Evolutionary conservation across 805 yeast species (phyloP), one percentile per base, ranked within the genome.

Genomic region (Saturnispora diversa): DNA sequence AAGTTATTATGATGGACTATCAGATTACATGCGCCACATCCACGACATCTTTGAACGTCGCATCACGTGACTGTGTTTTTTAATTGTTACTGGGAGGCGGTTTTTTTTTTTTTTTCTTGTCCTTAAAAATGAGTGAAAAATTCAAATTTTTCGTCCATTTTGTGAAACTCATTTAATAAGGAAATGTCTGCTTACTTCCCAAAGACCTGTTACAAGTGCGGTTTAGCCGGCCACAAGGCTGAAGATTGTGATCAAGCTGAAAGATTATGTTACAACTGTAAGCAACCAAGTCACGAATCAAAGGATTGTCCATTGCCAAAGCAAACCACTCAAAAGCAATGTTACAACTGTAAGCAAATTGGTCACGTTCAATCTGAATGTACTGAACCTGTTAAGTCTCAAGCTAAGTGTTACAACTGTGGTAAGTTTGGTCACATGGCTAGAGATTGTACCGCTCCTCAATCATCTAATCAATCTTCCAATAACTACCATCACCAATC

Each of bases 301-400:
- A 74, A 77, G 52, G 94, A 83, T 49, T 87, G 97, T 66, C 82
- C 92, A 33, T 78, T 79, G 58, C 94, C 95, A 59, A 84, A 80
- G 65, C 87, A 86, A 64, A 75, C 83, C 51, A 77, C 77, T 52
- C 76, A 76, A 62, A 87, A 87, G 66, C 87, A 87, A 64, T 87
- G 97, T 66, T 87, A 83, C 80, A 82, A 82, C 64, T 87, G 97
- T 68, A 92, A 92, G 55, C 84, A 81, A 61, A 73, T 81, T 43
- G 96, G 95, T 42, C 97, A 87, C 59, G 79, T 87, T 53, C 85
- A 82, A 63, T 67, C 82, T 38, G 95, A 87, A 60, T 87, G 97
- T 68, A 74, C 81, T 24, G 70, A 72, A 51, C 75, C 73, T 58
- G 70, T 67, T 55, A 70, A 56, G 42, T 45, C 49, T 23, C 78